These are phyloP conservation scores for Ensete glaucum DNA, from an alignment of 176 grass and related monocot species.

Conservation along the genomic window DNA sequence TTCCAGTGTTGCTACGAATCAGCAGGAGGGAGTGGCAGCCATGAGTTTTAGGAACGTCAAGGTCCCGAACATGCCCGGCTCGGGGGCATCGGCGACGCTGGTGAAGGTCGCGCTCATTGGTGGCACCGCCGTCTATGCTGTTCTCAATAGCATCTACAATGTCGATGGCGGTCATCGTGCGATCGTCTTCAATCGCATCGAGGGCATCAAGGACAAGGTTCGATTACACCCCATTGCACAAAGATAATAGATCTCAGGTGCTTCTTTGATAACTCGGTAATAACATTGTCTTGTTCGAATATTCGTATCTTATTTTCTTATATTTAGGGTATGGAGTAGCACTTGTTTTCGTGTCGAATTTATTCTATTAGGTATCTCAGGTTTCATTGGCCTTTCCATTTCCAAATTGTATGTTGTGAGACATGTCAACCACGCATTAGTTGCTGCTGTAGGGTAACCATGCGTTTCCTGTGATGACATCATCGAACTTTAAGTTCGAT, in stretches of 20 bases:
- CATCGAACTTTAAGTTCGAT: neutral
- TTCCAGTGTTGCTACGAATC: no score
- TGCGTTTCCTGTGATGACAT: neutral
- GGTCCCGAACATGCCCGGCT: conserved; percentile 28
- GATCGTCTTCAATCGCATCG: conserved; percentile 80
- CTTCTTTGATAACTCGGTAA: neutral
- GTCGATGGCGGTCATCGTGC: conserved; percentile 81
- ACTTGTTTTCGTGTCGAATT: no score
- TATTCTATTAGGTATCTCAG: no score
- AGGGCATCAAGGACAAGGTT: conserved; percentile 79
- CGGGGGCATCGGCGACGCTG: conserved; percentile 18
- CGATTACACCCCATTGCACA: neutral
- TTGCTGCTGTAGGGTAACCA: neutral
- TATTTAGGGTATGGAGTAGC: no score
- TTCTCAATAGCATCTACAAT: conserved; percentile 59
- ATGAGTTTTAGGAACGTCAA: conserved; percentile 44
- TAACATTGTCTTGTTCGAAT: no score
- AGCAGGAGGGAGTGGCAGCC: no score
- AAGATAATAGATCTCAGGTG: no score
- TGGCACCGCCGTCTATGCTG: conserved; percentile 41
- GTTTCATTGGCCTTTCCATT: no score
- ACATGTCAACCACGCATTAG: no score
- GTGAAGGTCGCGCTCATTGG: conserved; percentile 40
- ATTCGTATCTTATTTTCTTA: no score
- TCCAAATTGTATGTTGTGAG: no score